Evolutionary conservation across 1,139 yeast species (phyloP).

Genomic region (Candida sanyaensis): DNA sequence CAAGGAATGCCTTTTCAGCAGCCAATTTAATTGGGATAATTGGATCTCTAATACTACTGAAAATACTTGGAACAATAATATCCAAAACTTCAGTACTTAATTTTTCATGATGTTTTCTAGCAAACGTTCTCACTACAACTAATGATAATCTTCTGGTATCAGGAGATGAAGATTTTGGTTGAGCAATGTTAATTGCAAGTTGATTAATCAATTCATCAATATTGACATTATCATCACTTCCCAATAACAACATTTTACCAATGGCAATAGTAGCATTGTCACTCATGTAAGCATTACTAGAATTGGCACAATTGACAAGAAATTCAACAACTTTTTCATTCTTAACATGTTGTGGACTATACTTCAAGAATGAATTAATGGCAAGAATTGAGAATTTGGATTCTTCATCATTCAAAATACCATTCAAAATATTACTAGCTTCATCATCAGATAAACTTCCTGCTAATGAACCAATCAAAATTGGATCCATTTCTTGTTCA

Average conservation of each 20-base stretch:
- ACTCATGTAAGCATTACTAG: slow-evolving; percentile 56
- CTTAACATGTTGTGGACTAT: slow-evolving; percentile 59
- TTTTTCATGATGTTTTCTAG: slow-evolving; percentile 40
- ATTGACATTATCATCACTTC: slow-evolving; percentile 30
- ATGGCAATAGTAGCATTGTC: slow-evolving; percentile 83
- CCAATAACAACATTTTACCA: slow-evolving; percentile 71
- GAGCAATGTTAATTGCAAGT: slow-evolving; percentile 49
- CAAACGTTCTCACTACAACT: slow-evolving; percentile 73
- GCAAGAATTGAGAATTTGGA: slow-evolving; percentile 69
- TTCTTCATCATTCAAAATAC: slow-evolving; percentile 57
- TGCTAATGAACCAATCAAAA: slow-evolving; percentile 75
- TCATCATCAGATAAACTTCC: slow-evolving; percentile 67
- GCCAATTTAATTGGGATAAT: slow-evolving; percentile 91
- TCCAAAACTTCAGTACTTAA: slow-evolving; percentile 54
- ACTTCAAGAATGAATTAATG: slow-evolving; percentile 77
- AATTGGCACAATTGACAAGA: slow-evolving; percentile 47
- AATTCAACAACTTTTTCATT: slow-evolving; percentile 26
- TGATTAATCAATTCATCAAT: slow-evolving; percentile 43
- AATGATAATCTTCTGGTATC: slow-evolving; percentile 82
- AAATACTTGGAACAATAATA: slow-evolving; percentile 68
- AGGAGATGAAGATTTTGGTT: slow-evolving; percentile 63
- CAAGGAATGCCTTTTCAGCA: slow-evolving; percentile 87
- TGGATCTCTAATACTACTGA: slow-evolving; percentile 80
- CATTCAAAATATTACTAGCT: slow-evolving; percentile 58
- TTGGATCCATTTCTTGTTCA: slow-evolving; percentile 69